These are phyloP conservation scores for Lodderomyces orthopsilosis DNA, from an alignment of 1,139 yeast genomes.

Conservation along the genomic window DNA sequence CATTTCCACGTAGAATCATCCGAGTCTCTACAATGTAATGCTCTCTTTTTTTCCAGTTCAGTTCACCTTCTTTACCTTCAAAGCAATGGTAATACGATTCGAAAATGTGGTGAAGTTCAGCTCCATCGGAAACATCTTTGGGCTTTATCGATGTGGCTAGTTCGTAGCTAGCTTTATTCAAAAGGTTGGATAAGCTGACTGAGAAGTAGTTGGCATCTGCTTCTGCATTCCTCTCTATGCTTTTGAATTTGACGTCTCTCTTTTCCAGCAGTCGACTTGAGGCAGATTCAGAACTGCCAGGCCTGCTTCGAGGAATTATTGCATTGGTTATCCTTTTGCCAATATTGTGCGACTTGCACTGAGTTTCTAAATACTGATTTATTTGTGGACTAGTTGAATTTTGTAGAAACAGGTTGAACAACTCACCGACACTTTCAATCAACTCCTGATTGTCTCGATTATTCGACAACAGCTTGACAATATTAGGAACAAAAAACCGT, in stretches of 20 bases:
- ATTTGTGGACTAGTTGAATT: background rate
- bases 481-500: conserved; percentile 24
- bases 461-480: conserved; percentile 7
- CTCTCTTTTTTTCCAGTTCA: conserved; percentile 81
- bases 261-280: background rate
- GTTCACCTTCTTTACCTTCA: conserved; percentile 82
- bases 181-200: conserved; percentile 11
- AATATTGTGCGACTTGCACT: background rate
- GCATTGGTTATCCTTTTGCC: background rate
- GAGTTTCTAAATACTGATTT: background rate
- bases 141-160: conserved; percentile 26
- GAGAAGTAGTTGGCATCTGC: background rate
- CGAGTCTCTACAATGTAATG: conserved; percentile 56
- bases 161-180: conserved; percentile 22
- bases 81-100: conserved; percentile 37
- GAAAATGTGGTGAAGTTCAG: conserved; percentile 18
- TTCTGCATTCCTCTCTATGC: background rate
- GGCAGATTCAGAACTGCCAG: background rate
- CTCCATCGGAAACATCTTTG: conserved; percentile 16
- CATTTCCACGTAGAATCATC: conserved; percentile 58
- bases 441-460: conserved; percentile 10
- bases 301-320: background rate
- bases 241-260: background rate
- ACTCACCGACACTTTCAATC: conserved; percentile 9
- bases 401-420: conserved; percentile 21